phyloP scores from a whole-genome alignment of 2,329 filamentous ascomycete genomes.

The Balansia obtecta region DNA sequence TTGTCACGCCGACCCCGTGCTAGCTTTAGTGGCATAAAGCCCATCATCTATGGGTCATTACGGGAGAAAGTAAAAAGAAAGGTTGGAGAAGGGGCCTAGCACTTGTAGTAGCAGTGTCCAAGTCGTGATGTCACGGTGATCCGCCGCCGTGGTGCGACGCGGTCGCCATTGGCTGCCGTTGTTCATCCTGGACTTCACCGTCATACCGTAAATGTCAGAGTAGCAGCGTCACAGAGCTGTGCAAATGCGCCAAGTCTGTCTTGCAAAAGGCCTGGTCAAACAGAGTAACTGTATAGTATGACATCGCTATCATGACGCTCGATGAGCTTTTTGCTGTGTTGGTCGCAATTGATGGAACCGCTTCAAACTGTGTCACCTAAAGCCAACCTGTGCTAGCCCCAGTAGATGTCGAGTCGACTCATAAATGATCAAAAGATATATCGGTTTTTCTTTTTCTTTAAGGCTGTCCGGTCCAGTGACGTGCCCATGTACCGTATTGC shows the following conservation, averaged over 20 bases:
- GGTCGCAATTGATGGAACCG: too few species aligned
- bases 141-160: background rate
- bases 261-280: background rate
- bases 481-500: too few species aligned
- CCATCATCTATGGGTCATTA: too few species aligned
- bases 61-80: background rate
- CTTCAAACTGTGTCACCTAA: too few species aligned
- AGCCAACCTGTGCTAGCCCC: too few species aligned
- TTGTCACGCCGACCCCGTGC: too few species aligned
- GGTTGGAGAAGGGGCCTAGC: background rate
- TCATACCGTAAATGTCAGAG: background rate
- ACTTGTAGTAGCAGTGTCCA: background rate
- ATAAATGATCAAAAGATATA: too few species aligned
- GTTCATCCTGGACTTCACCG: background rate
- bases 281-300: background rate
- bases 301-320: too few species aligned
- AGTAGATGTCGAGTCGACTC: too few species aligned
- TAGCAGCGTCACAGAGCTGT: background rate
- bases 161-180: background rate
- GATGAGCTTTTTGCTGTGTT: too few species aligned
- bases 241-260: background rate
- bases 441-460: too few species aligned
- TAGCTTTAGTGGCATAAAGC: background rate
- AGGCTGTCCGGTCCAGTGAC: too few species aligned
- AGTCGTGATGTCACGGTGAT: conserved; percentile 4